These are phyloP conservation scores for Serpula lacrymans DNA, from an alignment of 768 basidiomycete genomes.

Conservation along the genomic window DNA sequence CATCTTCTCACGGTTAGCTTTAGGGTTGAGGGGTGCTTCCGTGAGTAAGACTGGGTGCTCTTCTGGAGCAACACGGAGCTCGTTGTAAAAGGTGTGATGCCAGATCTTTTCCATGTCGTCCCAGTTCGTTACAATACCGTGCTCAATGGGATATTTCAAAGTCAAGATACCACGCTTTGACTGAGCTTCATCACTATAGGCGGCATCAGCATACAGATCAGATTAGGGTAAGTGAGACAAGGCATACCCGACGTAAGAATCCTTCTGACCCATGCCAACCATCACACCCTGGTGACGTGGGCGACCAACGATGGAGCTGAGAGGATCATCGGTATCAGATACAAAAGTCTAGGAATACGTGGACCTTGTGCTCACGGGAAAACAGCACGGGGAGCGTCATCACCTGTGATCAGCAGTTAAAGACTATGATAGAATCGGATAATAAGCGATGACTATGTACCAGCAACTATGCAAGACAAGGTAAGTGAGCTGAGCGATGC, in stretches of 20 bases:
- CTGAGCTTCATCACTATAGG: constrained; percentile 78
- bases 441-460: constrained; percentile 30
- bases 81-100: constrained; percentile 95
- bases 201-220: constrained; percentile 12
- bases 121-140: constrained; percentile 97
- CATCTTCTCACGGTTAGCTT: constrained; percentile 72
- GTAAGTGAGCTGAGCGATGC: constrained; percentile 25
- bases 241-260: constrained; percentile 89
- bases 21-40: constrained; percentile 72
- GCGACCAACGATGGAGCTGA: constrained; percentile 88
- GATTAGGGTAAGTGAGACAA: constrained; percentile 9
- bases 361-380: constrained; percentile 40
- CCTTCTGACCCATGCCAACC: constrained; percentile 97
- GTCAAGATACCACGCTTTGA: constrained; percentile 94
- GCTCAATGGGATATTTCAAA: constrained; percentile 91
- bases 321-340: neutral
- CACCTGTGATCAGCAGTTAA: constrained; percentile 26
- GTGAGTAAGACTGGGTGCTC: constrained; percentile 73
- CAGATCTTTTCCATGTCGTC: constrained; percentile 99
- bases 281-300: constrained; percentile 94
- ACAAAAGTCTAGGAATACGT: neutral
- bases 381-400: constrained; percentile 53
- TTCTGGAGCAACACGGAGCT: constrained; percentile 73
- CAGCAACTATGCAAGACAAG: constrained; percentile 50
- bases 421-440: neutral